These are phyloP conservation scores for Capronia americana DNA, from an alignment of 2,329 filamentous ascomycete genomes.

Conservation along the genomic window DNA sequence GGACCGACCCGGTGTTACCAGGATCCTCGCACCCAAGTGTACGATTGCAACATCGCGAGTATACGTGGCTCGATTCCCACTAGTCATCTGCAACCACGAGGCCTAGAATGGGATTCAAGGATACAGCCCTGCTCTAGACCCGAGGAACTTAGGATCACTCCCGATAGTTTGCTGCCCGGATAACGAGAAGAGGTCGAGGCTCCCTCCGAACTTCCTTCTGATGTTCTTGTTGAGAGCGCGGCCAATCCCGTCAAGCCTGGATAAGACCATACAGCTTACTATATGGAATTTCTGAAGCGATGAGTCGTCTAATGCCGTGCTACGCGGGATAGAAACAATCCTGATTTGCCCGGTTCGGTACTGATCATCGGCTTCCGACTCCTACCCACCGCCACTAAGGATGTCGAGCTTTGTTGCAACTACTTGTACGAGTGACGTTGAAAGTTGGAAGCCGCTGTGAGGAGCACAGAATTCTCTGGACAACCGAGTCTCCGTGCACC, in stretches of 20 bases:
- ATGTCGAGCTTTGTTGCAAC: not conserved
- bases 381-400: not conserved
- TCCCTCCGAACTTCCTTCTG: slow-evolving; percentile 3
- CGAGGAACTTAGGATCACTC: too few species aligned
- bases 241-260: not conserved
- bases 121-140: not conserved
- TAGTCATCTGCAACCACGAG: not conserved
- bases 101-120: not conserved
- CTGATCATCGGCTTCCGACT: slow-evolving; percentile 1
- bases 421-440: not conserved
- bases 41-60: not conserved
- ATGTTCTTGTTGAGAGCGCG: not conserved
- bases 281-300: not conserved
- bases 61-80: not conserved
- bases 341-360: not conserved
- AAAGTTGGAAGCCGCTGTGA: not conserved
- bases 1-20: not conserved
- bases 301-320: slow-evolving; percentile 11
- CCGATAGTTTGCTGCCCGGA: too few species aligned
- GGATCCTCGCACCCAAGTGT: not conserved
- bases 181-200: not conserved
- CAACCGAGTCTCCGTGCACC: not conserved
- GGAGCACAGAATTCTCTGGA: not conserved
- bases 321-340: slow-evolving; percentile 13
- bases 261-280: not conserved